A percentile compares a stretch with the other conserved stretches of the same genome.
Evolutionary conservation across 2,329 filamentous ascomycete species (phyloP).

Genomic region (Sclerotinia minor): DNA sequence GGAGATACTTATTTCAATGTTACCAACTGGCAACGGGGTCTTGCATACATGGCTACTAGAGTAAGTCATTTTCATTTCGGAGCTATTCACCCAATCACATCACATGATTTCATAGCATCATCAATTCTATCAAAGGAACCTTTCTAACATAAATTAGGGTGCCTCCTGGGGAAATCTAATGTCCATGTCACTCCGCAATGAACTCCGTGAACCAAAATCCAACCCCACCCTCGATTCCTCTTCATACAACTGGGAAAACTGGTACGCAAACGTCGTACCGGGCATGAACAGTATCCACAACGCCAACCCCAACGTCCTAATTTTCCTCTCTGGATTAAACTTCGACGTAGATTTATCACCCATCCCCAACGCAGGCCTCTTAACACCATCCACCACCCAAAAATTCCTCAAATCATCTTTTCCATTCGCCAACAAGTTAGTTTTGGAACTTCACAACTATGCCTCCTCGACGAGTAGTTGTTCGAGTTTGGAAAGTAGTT

Average conservation of each 20-base stretch:
- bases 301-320: slow-evolving; percentile 47
- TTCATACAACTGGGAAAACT: slow-evolving; percentile 48
- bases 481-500: slow-evolving; percentile 40
- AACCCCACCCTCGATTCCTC: slow-evolving; percentile 24
- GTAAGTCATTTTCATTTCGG: slow-evolving; percentile 42
- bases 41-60: slow-evolving; percentile 60
- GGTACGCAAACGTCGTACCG: slow-evolving; percentile 48
- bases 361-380: slow-evolving; percentile 27
- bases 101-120: neutral
- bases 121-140: neutral
- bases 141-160: neutral
- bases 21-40: slow-evolving; percentile 60
- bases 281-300: slow-evolving; percentile 47
- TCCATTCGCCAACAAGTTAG: slow-evolving; percentile 47
- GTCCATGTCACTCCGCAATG: slow-evolving; percentile 44
- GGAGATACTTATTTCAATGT: slow-evolving; percentile 60
- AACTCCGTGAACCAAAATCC: slow-evolving; percentile 41
- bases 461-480: slow-evolving; percentile 9
- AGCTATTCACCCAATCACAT: neutral
- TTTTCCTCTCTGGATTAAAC: slow-evolving; percentile 51
- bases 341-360: slow-evolving; percentile 44
- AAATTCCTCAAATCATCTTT: slow-evolving; percentile 45
- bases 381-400: slow-evolving; percentile 27
- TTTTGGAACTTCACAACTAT: slow-evolving; percentile 48
- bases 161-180: slow-evolving; percentile 31